Percentiles rank a stretch among this genome's conserved stretches.
These are phyloP conservation scores for Daedaleopsis nitida DNA, from an alignment of 768 basidiomycete genomes.

Conservation along the genomic window DNA sequence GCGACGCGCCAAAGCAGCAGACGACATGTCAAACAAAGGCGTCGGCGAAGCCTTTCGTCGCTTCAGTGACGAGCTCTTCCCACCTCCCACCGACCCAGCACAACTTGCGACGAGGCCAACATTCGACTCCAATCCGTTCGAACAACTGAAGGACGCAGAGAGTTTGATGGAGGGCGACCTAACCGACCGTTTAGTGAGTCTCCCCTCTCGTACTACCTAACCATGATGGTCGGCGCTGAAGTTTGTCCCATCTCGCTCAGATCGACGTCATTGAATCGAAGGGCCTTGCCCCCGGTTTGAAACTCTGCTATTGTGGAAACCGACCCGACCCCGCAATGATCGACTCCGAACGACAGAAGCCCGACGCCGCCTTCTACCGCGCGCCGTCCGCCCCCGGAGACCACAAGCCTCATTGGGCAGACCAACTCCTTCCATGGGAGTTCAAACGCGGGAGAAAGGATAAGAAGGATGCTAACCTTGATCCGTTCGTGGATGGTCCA, in stretches of 20 bases:
- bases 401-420: not conserved
- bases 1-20: not conserved
- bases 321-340: not conserved
- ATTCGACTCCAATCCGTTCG: not conserved
- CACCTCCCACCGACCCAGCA: not conserved
- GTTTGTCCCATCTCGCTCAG: not conserved
- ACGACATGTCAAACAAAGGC: not conserved
- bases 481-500: conserved; percentile 1
- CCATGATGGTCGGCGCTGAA: not conserved
- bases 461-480: too few relatives aligned
- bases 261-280: not conserved
- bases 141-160: not conserved
- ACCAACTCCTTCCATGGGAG: not conserved
- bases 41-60: not conserved
- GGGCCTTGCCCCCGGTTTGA: not conserved
- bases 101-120: not conserved
- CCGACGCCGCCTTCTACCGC: not conserved
- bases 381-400: not conserved
- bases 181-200: not conserved
- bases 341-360: not conserved
- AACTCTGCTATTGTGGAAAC: not conserved
- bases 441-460: not conserved
- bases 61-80: not conserved
- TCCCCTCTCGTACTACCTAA: not conserved
- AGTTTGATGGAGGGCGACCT: not conserved